phyloP scores from a whole-genome alignment of 2,329 filamentous ascomycete species.

The Mycogone perniciosa region DNA sequence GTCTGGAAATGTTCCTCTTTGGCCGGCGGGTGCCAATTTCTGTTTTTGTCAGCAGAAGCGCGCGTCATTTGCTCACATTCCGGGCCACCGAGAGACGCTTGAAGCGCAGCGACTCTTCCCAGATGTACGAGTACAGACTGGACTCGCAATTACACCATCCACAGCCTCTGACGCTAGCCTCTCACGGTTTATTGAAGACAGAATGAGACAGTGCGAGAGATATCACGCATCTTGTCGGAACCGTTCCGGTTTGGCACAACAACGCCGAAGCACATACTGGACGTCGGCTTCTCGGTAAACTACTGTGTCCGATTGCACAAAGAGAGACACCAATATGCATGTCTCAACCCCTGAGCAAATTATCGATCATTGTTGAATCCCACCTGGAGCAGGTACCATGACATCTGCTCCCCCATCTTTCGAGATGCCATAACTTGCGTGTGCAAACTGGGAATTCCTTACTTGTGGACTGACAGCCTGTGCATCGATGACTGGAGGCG shows the following conservation, averaged over 20 bases:
- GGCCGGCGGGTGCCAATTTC: conserved; percentile 1
- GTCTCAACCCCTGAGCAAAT: conserved; percentile 3
- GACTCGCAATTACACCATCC: neutral
- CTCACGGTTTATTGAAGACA: neutral
- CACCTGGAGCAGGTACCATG: conserved; percentile 1
- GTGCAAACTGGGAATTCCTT: conserved; percentile 9
- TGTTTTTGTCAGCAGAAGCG: neutral
- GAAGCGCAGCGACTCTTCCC: neutral
- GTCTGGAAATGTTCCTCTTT: conserved; percentile 3
- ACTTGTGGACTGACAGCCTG: conserved; percentile 18
- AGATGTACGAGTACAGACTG: conserved; percentile 1
- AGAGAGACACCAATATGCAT: neutral
- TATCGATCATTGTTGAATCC: neutral
- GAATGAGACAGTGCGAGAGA: neutral
- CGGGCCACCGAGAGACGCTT: neutral
- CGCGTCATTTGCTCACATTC: neutral
- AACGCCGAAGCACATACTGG: conserved; percentile 1
- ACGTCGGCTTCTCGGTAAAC: neutral
- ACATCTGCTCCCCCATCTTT: conserved; percentile 4
- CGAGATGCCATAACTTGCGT: conserved; percentile 13
- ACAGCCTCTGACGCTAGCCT: conserved; percentile 6
- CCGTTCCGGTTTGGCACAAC: neutral
- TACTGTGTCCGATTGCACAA: neutral
- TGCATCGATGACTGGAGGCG: conserved; percentile 15
- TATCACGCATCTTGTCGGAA: neutral